These are phyloP conservation scores for Puccinia novopanici DNA, from an alignment of 1,284 basidiomycete species.

Conservation along the genomic window DNA sequence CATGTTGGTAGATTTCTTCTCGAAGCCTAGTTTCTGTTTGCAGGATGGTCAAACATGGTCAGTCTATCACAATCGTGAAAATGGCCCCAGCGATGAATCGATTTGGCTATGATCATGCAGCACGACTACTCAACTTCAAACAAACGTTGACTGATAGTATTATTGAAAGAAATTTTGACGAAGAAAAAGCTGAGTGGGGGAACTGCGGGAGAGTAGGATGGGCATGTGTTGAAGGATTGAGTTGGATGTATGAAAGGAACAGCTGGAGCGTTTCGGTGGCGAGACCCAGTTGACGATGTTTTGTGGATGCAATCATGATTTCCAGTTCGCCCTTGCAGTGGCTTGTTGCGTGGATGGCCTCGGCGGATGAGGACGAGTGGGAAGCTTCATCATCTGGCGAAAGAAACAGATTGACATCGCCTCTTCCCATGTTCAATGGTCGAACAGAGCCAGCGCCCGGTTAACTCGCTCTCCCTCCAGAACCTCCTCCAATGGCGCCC, in stretches of 20 bases:
- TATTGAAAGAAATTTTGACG: constrained; percentile 34
- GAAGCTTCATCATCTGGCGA: constrained; percentile 58
- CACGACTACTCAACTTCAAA: constrained; percentile 57
- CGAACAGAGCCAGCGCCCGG: constrained; percentile 67
- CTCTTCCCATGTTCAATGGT: constrained; percentile 58
- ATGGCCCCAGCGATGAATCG: constrained; percentile 61
- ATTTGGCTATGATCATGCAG: constrained; percentile 37
- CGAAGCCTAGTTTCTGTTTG: constrained; percentile 23
- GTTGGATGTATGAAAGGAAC: constrained; percentile 21
- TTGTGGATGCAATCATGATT: constrained; percentile 78
- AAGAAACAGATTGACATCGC: constrained; percentile 89
- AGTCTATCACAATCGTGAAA: constrained; percentile 65
- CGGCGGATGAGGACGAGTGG: constrained; percentile 52
- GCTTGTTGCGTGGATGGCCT: no score
- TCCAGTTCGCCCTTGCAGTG: constrained; percentile 66
- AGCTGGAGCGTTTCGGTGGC: constrained; percentile 28
- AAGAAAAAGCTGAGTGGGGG: constrained; percentile 57
- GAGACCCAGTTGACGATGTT: constrained; percentile 52
- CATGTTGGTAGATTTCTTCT: background rate
- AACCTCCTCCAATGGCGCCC: background rate
- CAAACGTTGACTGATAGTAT: constrained; percentile 59
- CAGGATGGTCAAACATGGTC: background rate
- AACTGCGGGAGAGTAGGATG: background rate
- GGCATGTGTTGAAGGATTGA: constrained; percentile 50
- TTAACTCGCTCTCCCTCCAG: constrained; percentile 85